These are phyloP conservation scores for Starmerella stigmatis DNA, from an alignment of 805 yeast genomes.

Conservation along the genomic window DNA sequence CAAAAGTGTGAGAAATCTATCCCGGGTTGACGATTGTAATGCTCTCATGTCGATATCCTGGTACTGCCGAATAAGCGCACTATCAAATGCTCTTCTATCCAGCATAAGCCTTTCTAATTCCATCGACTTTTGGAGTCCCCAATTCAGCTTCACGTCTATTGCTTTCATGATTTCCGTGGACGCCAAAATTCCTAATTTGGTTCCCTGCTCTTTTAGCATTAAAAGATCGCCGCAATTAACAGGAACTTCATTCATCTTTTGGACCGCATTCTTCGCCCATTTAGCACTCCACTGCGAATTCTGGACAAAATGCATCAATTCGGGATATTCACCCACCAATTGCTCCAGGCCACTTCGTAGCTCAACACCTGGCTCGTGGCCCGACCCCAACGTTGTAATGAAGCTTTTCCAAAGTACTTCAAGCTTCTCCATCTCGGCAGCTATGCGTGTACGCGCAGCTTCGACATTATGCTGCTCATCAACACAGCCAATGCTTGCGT, in stretches of 20 bases:
- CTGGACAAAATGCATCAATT: neutral
- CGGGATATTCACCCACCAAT: neutral
- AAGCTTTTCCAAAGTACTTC: no score
- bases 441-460: no score
- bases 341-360: no score
- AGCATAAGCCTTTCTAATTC: neutral
- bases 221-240: neutral
- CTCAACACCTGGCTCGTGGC: no score
- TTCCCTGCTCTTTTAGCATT: neutral
- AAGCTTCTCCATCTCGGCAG: no score
- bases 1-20: conserved; percentile 1
- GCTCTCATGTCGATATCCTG: neutral
- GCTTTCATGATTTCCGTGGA: neutral
- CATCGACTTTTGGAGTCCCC: neutral
- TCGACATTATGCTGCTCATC: no score
- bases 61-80: neutral
- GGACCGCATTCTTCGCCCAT: neutral
- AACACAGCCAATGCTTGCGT: no score
- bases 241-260: neutral
- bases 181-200: neutral
- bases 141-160: neutral
- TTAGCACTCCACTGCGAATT: neutral
- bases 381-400: no score
- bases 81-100: neutral
- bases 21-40: neutral